These are phyloP conservation scores for Petunia secreta DNA, from an alignment of 257 asterid species.

Conservation along the genomic window DNA sequence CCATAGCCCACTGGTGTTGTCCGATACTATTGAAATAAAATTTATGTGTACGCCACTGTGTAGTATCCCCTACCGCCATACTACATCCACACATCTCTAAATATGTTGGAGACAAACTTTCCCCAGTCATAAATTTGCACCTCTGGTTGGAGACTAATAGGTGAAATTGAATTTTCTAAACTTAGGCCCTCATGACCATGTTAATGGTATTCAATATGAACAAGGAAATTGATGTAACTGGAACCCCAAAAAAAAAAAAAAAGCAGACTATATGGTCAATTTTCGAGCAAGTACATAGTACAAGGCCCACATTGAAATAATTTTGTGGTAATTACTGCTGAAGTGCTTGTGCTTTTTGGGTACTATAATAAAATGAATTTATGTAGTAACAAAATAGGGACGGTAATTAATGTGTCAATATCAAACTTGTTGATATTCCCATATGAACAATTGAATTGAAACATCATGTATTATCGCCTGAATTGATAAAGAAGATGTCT, in stretches of 20 bases:
- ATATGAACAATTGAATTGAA: background rate
- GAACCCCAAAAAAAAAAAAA: too few relatives aligned
- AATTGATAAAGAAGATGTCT: slow-evolving; percentile 8
- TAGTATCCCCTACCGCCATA: too few relatives aligned
- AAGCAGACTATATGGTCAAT: background rate
- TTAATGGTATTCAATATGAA: background rate
- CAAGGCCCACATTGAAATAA: slow-evolving; percentile 12
- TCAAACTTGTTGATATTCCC: background rate
- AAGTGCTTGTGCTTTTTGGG: slow-evolving; percentile 17
- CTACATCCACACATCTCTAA: background rate
- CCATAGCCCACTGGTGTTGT: too few relatives aligned
- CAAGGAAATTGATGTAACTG: background rate
- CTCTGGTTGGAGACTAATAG: background rate
- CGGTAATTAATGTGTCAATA: background rate
- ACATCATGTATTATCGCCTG: background rate
- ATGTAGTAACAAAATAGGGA: background rate
- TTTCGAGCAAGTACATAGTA: background rate
- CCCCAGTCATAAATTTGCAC: background rate
- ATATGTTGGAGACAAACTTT: background rate
- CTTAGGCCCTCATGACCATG: background rate
- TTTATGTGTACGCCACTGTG: too few relatives aligned
- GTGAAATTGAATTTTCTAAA: background rate
- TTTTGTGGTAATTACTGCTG: background rate
- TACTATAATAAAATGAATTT: background rate
- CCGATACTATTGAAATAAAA: too few relatives aligned